Evolutionary conservation across 108 stramenopile species (phyloP), one percentile per base, ranked within the genome.

Genomic region (Cyclostephanos invisitatus): DNA sequence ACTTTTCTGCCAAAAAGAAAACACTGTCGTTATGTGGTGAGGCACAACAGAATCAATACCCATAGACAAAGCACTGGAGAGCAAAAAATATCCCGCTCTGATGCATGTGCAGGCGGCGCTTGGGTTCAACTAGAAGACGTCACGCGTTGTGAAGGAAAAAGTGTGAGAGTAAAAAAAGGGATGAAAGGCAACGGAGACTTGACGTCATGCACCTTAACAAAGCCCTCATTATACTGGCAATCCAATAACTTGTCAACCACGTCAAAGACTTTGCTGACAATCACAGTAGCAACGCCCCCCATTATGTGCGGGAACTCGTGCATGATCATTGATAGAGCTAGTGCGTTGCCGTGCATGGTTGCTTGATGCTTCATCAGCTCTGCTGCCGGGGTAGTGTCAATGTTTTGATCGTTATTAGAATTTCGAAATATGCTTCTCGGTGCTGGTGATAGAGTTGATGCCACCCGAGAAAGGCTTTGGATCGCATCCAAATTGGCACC

Each of bases 101-200:
- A 90, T 85, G 67, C 94, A 90, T 14, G 87, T 88, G 63, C 91
- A 92, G 3, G 71, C 82, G 42, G 86, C 85, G 48, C 74, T 80
- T 18, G 89, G 89, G 46, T 81, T 89, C 14, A 49, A 58, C 75
- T 76, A 69, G 8, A 38, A 14, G 28, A 44, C 35, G 28, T 42
- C 8, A 56, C 56, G 55, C 11, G 14, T 21, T 53, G 69, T 21
- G 5, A 2, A 38, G 37, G 62, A n/a, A 53, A 10, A 40, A 38
- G 24, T 28, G 60, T 18, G 60, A 20, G 0, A 53, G 66, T 38
- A 3, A 6, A 28, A 29, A 47, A 10, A 42, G 0, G 15, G 40
- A 24, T 15, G 1, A 37, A 64, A 58, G 4, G 17, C 21, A 59
- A 54, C 36, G 25, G 12, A n/a, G 20, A 50, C 53, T 38, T n/a